Percentiles rank a stretch among this genome's conserved stretches.
Evolutionary conservation across 225 moss, liverwort and hornwort species (phyloP).

Genomic region (Antitrichia curtipendula): DNA sequence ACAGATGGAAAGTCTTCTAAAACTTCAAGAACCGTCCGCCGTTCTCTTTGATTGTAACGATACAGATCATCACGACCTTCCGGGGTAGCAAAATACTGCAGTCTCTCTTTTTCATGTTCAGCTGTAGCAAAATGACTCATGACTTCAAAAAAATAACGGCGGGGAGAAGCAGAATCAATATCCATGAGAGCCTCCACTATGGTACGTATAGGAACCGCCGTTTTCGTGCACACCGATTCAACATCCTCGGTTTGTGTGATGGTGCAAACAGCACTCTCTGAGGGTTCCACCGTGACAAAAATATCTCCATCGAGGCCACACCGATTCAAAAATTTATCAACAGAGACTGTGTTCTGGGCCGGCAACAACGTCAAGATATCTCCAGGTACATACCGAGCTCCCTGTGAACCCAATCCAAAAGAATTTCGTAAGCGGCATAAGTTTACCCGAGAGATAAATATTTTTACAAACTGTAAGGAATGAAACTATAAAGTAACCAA

Average conservation of each 20-base stretch:
- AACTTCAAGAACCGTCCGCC: slow-evolving; percentile 79
- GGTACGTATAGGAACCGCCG: slow-evolving; percentile 38
- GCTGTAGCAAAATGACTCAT: slow-evolving; percentile 90
- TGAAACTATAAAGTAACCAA: background rate
- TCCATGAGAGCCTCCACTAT: slow-evolving; percentile 78
- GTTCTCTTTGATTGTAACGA: slow-evolving; percentile 90
- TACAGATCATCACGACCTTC: slow-evolving; percentile 94
- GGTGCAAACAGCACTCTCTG: slow-evolving; percentile 11
- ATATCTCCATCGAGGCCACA: slow-evolving; percentile 57
- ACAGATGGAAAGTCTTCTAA: slow-evolving; percentile 92
- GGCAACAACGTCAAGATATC: slow-evolving; percentile 74
- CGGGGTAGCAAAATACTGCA: slow-evolving; percentile 88
- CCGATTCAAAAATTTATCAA: slow-evolving; percentile 53
- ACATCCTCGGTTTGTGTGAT: background rate
- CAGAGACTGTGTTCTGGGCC: slow-evolving; percentile 30
- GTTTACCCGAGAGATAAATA: background rate
- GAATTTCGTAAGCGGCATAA: background rate
- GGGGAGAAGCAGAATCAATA: slow-evolving; percentile 79
- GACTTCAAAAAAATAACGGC: slow-evolving; percentile 90
- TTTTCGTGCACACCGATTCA: slow-evolving; percentile 6
- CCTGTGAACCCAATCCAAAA: slow-evolving; percentile 27
- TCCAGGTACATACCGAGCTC: slow-evolving; percentile 55
- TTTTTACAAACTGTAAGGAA: background rate
- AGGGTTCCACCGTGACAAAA: slow-evolving; percentile 51
- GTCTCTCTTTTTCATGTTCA: slow-evolving; percentile 90